Conservation (phyloP, 2,329 filamentous ascomycete species). For the Arachnopeziza araneosa region DNA sequence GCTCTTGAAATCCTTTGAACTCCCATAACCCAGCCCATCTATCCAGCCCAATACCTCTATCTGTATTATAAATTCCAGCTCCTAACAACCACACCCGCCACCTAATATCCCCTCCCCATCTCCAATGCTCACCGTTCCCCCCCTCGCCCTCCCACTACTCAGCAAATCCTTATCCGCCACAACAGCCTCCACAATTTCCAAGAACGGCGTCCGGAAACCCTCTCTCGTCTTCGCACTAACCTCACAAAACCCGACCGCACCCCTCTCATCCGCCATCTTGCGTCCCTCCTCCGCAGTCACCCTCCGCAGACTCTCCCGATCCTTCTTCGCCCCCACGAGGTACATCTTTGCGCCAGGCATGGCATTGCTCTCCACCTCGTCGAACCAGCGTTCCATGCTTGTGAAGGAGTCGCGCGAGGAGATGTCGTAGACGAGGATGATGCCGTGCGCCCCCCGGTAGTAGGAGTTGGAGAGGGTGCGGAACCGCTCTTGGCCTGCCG, state of each 20-base stretch:
- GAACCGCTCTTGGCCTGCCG: conserved; percentile 93
- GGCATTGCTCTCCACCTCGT: conserved; percentile 46
- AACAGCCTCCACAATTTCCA: conserved; percentile 46
- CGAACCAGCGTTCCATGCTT: conserved; percentile 49
- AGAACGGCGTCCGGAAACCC: conserved; percentile 45
- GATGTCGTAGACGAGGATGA: conserved; percentile 93
- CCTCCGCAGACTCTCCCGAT: conserved; percentile 37
- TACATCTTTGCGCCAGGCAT: conserved; percentile 44
- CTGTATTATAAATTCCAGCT: not conserved
- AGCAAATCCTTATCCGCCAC: conserved; percentile 41
- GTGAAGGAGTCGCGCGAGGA: conserved; percentile 53
- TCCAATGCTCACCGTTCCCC: conserved; percentile 23
- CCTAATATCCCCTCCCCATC: conserved; percentile 11
- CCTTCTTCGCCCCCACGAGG: conserved; percentile 47
- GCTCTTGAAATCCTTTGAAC: not conserved
- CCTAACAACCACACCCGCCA: conserved; percentile 24
- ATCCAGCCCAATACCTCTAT: not conserved
- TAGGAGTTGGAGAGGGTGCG: conserved; percentile 91
- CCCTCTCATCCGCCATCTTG: conserved; percentile 39
- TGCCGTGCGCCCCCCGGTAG: conserved; percentile 91
- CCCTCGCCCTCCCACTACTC: conserved; percentile 14
- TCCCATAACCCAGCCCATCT: conserved; percentile 2
- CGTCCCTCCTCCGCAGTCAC: conserved; percentile 44
- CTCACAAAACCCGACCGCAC: conserved; percentile 46
- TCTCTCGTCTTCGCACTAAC: conserved; percentile 48